Base-by-base conservation (phyloP, 2,329 filamentous ascomycete species). In the Aureobasidium sp. region DNA sequence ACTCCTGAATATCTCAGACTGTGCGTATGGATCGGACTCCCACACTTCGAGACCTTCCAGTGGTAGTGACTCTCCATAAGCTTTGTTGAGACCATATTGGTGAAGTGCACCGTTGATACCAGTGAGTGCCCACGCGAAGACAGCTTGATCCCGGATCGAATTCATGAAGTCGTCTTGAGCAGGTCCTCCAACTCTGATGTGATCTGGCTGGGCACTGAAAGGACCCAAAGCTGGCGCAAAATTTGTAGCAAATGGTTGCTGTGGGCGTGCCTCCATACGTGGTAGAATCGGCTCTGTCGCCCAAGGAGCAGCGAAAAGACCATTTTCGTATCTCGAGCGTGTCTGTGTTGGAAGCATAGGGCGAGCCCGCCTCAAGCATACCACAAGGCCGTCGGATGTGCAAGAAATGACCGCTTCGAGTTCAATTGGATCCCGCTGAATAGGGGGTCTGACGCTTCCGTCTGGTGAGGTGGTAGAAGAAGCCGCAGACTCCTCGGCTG, bases 331-430 rank as follows among this genome's bases (percentile, higher is more conserved):
- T 36, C 76, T 39, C 73, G 79, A 69, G 41, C 71, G 68, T 20
- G 73, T 68, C 14, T 82, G 78, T 9, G 63, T 81, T 9, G 87
- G 88, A 51, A 91, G 84, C 8, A 85, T 80, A 4, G 89, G 87
- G 29, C 88, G 83, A 27, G 90, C 90, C 66, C 83, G 84, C 62
- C 91, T 84, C 15, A 95, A 77, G 55, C 93, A 86, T 8, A 95
- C 90, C 2, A 95, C 90, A 0, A 96, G 78, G 0, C 91, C 91
- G 72, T 96, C 91, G 0, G 91, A 95, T 2, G 90, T 91, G 74
- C 91, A 96, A 0, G 91, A 95, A 5, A 96, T 87, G n/a, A 96
- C 90, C 2, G 90, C 91, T 75, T 96, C 91, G 4, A 96, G 78
- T 74, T 95, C 90, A 57, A 91, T 79, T 1, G 81, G 79, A 15